phyloP scores from a whole-genome alignment of 805 yeast genomes.

The Metschnikowia sp. region DNA sequence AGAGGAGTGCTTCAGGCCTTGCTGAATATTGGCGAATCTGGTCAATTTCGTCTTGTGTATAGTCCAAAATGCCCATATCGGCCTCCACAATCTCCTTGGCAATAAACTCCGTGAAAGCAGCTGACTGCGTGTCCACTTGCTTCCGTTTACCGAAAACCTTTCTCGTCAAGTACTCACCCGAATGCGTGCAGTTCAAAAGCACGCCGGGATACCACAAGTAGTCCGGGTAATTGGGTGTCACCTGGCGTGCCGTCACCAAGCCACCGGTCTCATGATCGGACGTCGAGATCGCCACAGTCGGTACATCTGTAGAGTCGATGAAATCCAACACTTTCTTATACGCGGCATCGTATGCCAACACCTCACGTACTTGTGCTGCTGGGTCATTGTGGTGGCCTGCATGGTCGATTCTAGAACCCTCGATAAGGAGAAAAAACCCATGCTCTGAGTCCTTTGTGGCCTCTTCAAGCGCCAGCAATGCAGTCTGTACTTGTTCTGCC shows the following conservation, averaged over 20 bases:
- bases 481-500: slow-evolving; percentile 73
- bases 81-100: slow-evolving; percentile 50
- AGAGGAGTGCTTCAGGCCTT: slow-evolving; percentile 40
- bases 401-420: slow-evolving; percentile 93
- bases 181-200: slow-evolving; percentile 63
- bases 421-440: slow-evolving; percentile 84
- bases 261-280: slow-evolving; percentile 98
- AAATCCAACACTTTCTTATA: slow-evolving; percentile 70
- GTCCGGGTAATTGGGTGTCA: slow-evolving; percentile 65
- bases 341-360: slow-evolving; percentile 81
- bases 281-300: slow-evolving; percentile 75
- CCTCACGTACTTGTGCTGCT: slow-evolving; percentile 90
- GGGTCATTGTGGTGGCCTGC: slow-evolving; percentile 95
- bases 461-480: slow-evolving; percentile 60
- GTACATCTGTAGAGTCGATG: slow-evolving; percentile 64
- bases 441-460: slow-evolving; percentile 71
- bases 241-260: slow-evolving; percentile 79
- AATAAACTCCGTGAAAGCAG: slow-evolving; percentile 24
- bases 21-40: slow-evolving; percentile 16
- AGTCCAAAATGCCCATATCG: slow-evolving; percentile 67
- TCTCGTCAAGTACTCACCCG: slow-evolving; percentile 66
- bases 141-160: slow-evolving; percentile 36
- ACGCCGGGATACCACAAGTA: slow-evolving; percentile 85
- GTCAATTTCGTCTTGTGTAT: slow-evolving; percentile 47
- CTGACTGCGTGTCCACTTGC: slow-evolving; percentile 4